Evolutionary conservation across 2,329 filamentous ascomycete genomes (phyloP).

Genomic region (Alternaria sp.): DNA sequence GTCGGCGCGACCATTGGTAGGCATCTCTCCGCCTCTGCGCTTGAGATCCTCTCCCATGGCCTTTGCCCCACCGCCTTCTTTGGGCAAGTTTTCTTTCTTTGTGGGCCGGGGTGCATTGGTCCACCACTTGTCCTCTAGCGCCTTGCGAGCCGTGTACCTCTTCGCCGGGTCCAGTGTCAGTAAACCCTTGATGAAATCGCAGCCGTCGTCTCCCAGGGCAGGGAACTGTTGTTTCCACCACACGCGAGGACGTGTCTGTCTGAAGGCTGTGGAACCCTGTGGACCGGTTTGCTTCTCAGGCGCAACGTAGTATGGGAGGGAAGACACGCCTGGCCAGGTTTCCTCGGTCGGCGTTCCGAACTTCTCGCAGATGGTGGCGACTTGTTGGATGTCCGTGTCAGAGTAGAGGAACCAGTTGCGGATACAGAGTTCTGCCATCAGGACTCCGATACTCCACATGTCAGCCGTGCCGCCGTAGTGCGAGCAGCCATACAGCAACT

Average conservation of each 20-base stretch:
- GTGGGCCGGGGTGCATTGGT: constrained; percentile 81
- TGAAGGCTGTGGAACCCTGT: constrained; percentile 49
- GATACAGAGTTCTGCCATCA: constrained; percentile 89
- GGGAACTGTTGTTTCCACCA: constrained; percentile 80
- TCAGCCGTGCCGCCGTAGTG: constrained; percentile 93
- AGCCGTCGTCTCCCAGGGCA: constrained; percentile 79
- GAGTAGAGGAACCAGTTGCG: constrained; percentile 84
- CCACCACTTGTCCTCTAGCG: constrained; percentile 89
- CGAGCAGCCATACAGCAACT: constrained; percentile 87
- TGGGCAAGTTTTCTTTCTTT: constrained; percentile 81
- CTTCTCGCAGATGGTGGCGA: constrained; percentile 80
- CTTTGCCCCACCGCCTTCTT: constrained; percentile 69
- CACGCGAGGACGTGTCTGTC: constrained; percentile 69
- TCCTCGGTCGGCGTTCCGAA: constrained; percentile 92
- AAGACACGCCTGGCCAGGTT: constrained; percentile 91
- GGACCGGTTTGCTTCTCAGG: constrained; percentile 52
- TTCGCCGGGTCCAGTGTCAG: constrained; percentile 85
- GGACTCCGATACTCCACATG: constrained; percentile 90
- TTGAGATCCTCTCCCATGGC: constrained; percentile 85
- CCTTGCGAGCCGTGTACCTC: constrained; percentile 76
- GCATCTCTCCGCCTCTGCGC: constrained; percentile 71
- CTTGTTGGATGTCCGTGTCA: constrained; percentile 84
- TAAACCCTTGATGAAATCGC: constrained; percentile 87
- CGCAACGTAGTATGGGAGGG: constrained; percentile 80
- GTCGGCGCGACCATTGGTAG: constrained; percentile 62